A percentile compares a stretch with the other conserved stretches of the same genome.
Conservation (phyloP, 2,329 filamentous ascomycete species). For the Botrytis byssoidea region DNA sequence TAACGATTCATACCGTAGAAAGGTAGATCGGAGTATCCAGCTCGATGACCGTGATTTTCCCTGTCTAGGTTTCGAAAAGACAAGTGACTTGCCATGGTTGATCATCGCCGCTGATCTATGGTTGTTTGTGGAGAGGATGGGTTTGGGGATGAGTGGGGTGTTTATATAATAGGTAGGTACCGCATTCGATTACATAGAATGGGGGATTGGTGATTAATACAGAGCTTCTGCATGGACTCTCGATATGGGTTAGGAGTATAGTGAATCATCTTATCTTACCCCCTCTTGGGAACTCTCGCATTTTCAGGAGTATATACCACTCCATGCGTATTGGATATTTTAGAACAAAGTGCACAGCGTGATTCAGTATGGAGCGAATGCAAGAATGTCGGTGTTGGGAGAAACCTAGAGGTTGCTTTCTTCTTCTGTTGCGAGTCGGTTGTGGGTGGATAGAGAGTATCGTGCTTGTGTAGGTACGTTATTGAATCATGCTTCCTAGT, state of each 20-base stretch:
- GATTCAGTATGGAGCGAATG: neutral
- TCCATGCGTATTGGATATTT: neutral
- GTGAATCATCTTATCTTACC: neutral
- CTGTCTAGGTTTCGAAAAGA: neutral
- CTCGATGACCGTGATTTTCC: rapidly evolving
- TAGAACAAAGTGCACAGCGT: neutral
- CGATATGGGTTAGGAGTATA: neutral
- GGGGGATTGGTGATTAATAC: neutral
- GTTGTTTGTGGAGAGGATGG: neutral
- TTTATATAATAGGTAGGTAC: neutral
- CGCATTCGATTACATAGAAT: too few species aligned
- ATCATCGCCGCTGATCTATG: neutral
- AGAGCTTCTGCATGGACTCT: rapidly evolving
- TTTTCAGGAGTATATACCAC: neutral
- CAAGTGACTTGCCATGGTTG: neutral
- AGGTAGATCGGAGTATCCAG: neutral
- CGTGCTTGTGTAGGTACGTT: neutral
- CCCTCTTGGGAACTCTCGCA: rapidly evolving
- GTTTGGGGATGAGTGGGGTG: neutral
- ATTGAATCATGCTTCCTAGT: neutral
- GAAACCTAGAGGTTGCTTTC: neutral
- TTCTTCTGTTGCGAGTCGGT: neutral
- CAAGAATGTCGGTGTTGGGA: neutral
- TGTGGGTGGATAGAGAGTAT: neutral
- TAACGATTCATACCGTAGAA: neutral